Conservation (phyloP, 768 basidiomycete genomes). For the Suillus decipiens region DNA sequence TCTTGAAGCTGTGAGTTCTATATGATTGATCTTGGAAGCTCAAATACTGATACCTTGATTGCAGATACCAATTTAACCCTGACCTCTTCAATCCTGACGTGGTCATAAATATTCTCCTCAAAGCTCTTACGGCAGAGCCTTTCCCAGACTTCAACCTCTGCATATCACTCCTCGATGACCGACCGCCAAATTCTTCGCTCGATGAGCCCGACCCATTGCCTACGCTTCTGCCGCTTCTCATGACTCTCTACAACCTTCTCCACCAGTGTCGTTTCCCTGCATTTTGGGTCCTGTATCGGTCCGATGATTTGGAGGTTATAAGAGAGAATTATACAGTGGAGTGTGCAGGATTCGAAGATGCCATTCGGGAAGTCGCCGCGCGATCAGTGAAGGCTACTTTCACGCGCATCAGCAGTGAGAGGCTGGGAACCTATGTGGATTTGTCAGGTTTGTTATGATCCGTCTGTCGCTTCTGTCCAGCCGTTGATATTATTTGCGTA, state of each 20-base stretch:
- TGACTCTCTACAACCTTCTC: constrained; percentile 66
- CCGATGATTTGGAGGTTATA: constrained; percentile 66
- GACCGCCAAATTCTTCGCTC: constrained; percentile 47
- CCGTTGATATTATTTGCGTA: constrained; percentile 21
- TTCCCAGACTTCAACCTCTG: constrained; percentile 95
- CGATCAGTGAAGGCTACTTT: constrained; percentile 80
- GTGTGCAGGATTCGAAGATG: constrained; percentile 78
- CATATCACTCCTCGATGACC: constrained; percentile 87
- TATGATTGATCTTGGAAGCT: constrained; percentile 1
- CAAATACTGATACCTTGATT: constrained; percentile 5
- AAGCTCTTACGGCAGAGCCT: constrained; percentile 82
- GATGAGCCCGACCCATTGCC: constrained; percentile 87
- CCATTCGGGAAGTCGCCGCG: constrained; percentile 76
- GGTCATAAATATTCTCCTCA: constrained; percentile 92
- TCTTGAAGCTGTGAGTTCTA: constrained; percentile 77
- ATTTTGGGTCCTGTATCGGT: constrained; percentile 80
- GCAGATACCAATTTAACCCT: constrained; percentile 94
- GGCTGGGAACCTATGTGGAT: constrained; percentile 73
- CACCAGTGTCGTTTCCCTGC: constrained; percentile 86
- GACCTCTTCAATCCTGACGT: constrained; percentile 92
- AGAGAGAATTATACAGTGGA: constrained; percentile 88
- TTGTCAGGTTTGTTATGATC: constrained; percentile 51
- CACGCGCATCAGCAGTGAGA: constrained; percentile 64
- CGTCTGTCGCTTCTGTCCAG: constrained; percentile 2
- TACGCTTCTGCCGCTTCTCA: constrained; percentile 64